Percentiles rank a stretch among this genome's conserved stretches.
Conservation (phyloP, 2,329 filamentous ascomycete species). For the Colletotrichum lupini region DNA sequence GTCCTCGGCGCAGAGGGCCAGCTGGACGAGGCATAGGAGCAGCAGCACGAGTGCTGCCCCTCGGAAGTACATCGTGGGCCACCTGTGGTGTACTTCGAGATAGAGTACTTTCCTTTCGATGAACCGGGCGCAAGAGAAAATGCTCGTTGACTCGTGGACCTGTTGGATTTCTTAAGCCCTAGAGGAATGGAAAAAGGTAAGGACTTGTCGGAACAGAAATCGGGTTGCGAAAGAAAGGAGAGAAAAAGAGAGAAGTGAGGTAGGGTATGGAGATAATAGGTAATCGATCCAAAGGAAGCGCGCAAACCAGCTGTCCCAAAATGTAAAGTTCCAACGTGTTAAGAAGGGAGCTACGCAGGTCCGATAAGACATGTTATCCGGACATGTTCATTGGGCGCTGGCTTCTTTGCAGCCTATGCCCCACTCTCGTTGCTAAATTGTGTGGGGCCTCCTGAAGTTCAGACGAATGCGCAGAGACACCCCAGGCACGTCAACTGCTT, state of each 20-base stretch:
- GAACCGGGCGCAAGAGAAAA: neutral
- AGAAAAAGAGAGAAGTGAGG: neutral
- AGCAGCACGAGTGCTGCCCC: slow-evolving; percentile 60
- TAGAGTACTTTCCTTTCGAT: neutral
- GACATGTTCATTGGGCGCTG: neutral
- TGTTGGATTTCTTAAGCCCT: neutral
- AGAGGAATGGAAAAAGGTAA: slow-evolving; percentile 20
- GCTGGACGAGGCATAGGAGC: slow-evolving; percentile 64
- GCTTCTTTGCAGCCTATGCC: neutral
- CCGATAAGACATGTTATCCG: slow-evolving; percentile 33
- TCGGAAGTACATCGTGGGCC: slow-evolving; percentile 62
- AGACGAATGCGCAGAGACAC: slow-evolving; percentile 14
- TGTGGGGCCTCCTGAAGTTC: slow-evolving; percentile 16
- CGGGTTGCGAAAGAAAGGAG: neutral
- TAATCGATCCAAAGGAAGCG: slow-evolving; percentile 15
- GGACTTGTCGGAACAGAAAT: neutral
- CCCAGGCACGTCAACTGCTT: neutral
- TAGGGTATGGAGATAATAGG: slow-evolving; percentile 3
- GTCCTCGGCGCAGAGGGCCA: slow-evolving; percentile 73
- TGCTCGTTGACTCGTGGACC: neutral
- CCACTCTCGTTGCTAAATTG: neutral
- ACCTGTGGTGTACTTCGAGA: slow-evolving; percentile 28
- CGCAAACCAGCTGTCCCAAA: slow-evolving; percentile 15
- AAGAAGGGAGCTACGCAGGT: slow-evolving; percentile 35
- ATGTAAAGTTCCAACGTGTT: slow-evolving; percentile 39